Evolutionary conservation across 225 moss, liverwort and hornwort species (phyloP), one percentile per base, ranked within the genome.

Genomic region (Physcomitrellopsis africana): DNA sequence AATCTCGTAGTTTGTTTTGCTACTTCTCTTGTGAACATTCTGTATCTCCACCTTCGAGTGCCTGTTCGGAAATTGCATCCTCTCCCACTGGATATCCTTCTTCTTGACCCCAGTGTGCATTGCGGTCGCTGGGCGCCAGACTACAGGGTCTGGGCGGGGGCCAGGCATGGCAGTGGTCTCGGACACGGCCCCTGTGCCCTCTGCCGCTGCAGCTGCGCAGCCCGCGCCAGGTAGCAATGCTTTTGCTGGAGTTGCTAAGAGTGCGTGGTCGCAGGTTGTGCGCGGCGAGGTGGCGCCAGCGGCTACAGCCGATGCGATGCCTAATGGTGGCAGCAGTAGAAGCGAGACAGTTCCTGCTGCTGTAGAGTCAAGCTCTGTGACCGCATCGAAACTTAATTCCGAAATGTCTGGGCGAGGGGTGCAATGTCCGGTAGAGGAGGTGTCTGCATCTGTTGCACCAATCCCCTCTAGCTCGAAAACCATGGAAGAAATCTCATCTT

Each of bases 221-320:
- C 54, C 70, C 60, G 65, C 79, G 44, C 75, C 83, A 76, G 65
- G 78, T 54, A 82, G 76, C 49, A 78, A 72, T 66, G 47, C 59
- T 67, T 81, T 69, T 70, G 75, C 76, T 63, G 75, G 82, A 69
- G 82, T 56, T 8, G 62, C 62, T 48, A 96, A 90, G 84, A 88
- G 91, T 48, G 94, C 91, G 53, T 96, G 96, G 96, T 94, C 96
- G 77, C 91, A 92, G 76, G 87, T 96, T 42, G 96, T 96, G 72
- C 92, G 87, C 16, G 96, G 96, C 58, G 91, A 89, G 73, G 81
- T 79, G 65, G 76, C 85, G 52, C 29, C 76, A 44, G 52, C 27
- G 43, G 53, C 67, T 58, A 68, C 79, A 8, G 71, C 79, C 32
- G 32, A 37, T 37, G 32, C 32, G 32, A 37, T 37, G 55, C 81